Percentiles rank a stretch among this genome's conserved stretches.
These are phyloP conservation scores for Boletus vermiculosoides DNA, from an alignment of 768 basidiomycete genomes.

Conservation along the genomic window DNA sequence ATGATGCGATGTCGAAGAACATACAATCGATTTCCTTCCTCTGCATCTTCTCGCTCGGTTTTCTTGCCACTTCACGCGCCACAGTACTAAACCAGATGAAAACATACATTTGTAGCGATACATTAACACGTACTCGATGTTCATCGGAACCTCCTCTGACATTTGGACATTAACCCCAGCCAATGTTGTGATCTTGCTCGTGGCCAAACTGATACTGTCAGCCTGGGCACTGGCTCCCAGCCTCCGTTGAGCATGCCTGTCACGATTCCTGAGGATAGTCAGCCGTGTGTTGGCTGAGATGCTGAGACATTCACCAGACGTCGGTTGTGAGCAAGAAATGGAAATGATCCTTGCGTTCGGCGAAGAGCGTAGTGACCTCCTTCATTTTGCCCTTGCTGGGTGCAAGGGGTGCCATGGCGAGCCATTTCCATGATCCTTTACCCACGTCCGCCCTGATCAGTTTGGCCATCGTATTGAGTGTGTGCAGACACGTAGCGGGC, in stretches of 20 bases:
- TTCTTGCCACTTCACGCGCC: not conserved
- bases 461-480: not conserved
- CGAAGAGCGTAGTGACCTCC: not conserved
- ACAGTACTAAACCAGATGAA: not conserved
- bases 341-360: not conserved
- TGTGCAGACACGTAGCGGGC: not conserved
- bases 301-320: not conserved
- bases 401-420: not conserved
- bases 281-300: not conserved
- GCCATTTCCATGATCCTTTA: not conserved
- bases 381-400: not conserved
- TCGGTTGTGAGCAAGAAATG: not conserved
- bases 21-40: not conserved
- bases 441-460: not conserved
- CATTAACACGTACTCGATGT: not conserved
- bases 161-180: not conserved
- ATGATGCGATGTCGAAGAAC: not conserved
- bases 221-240: not conserved
- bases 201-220: not conserved
- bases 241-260: not conserved
- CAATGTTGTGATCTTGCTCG: not conserved
- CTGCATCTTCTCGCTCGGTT: not conserved
- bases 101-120: not conserved
- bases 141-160: not conserved
- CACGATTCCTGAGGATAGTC: not conserved